A percentile compares a stretch with the other conserved stretches of the same genome.
phyloP scores from a whole-genome alignment of 768 basidiomycete genomes.

The Filobasidium wieringae region DNA sequence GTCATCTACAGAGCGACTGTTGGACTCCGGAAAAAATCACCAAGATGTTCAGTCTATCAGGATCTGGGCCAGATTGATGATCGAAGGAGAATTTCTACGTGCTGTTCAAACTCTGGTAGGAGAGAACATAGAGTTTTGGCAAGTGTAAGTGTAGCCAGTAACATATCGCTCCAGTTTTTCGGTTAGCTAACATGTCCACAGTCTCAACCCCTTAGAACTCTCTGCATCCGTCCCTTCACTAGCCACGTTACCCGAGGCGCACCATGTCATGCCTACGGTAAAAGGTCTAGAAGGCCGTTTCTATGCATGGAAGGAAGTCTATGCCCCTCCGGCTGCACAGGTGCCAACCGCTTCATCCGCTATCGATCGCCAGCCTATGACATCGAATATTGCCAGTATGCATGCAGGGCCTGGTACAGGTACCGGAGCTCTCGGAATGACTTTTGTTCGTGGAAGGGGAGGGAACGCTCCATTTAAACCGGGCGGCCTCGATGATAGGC shows the following conservation, averaged over 20 bases:
- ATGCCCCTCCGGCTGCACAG: constrained; percentile 10
- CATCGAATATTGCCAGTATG: constrained; percentile 1
- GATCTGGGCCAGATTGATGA: no score
- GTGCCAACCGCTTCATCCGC: constrained; percentile 48
- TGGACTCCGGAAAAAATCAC: no score
- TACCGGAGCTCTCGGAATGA: constrained; percentile 42
- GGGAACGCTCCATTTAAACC: constrained; percentile 88
- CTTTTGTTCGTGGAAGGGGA: constrained; percentile 88
- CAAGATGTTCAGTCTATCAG: no score
- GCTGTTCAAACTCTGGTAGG: no score
- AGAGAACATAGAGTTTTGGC: no score
- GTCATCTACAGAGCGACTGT: no score
- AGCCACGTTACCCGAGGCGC: constrained; percentile 31
- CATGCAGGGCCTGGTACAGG: constrained; percentile 42
- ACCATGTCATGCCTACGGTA: constrained; percentile 27
- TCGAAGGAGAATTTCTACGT: no score
- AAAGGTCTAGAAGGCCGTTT: constrained; percentile 31
- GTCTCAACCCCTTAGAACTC: no score
- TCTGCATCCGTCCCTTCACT: no score
- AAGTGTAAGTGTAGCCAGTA: no score
- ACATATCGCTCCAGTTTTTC: no score
- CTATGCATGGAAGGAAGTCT: constrained; percentile 15
- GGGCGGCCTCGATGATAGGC: constrained; percentile 69
- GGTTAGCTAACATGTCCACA: no score
- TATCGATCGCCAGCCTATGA: constrained; percentile 62